These are phyloP conservation scores for Pseudoscleropodium purum DNA, from an alignment of 225 moss, liverwort and hornwort species.

Conservation along the genomic window DNA sequence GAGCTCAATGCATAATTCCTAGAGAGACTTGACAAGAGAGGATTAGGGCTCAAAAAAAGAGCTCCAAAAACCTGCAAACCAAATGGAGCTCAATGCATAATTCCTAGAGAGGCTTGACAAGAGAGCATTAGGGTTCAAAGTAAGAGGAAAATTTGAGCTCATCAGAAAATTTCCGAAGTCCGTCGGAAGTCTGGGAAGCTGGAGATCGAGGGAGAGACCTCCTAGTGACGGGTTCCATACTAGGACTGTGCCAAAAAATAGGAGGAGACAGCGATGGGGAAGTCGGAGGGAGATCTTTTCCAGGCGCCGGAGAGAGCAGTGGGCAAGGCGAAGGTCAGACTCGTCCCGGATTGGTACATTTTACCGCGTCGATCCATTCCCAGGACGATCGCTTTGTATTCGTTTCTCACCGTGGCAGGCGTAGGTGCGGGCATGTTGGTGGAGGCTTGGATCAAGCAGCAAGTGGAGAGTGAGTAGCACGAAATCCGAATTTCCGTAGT, in stretches of 20 bases:
- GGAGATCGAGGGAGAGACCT: background rate
- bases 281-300: slow-evolving; percentile 2
- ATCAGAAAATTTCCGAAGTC: background rate
- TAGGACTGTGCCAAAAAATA: background rate
- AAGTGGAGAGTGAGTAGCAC: slow-evolving; percentile 29
- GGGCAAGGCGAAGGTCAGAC: slow-evolving; percentile 35
- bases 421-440: slow-evolving; percentile 45
- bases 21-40: too few species aligned
- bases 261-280: slow-evolving; percentile 17
- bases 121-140: too few species aligned
- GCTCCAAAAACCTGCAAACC: background rate
- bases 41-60: background rate
- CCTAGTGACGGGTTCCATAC: background rate
- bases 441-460: slow-evolving; percentile 44
- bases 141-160: too few species aligned
- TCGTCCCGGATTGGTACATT: slow-evolving; percentile 37
- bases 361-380: slow-evolving; percentile 39
- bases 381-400: slow-evolving; percentile 36
- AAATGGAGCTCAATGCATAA: too few species aligned
- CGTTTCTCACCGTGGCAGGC: slow-evolving; percentile 24
- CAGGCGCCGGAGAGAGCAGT: slow-evolving; percentile 23
- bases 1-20: too few species aligned
- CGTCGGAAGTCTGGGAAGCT: background rate
- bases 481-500: background rate
- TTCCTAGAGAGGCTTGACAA: too few species aligned